A percentile compares a stretch with the other conserved stretches of the same genome.
Conservation (phyloP, 2,329 filamentous ascomycete species). For the Xylaria hypoxylon region DNA sequence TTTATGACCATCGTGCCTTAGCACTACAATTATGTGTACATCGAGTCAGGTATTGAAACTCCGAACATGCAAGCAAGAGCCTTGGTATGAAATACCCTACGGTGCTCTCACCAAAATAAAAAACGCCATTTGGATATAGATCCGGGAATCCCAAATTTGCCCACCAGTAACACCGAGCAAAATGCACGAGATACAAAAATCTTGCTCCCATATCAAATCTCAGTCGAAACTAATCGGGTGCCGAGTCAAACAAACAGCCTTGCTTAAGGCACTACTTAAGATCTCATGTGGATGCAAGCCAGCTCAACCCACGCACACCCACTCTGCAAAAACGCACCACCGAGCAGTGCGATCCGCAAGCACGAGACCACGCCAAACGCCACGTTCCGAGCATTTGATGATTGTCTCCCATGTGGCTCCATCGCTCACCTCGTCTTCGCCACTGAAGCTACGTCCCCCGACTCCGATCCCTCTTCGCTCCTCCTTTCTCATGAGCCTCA, state of each 20-base stretch:
- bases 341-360: slow-evolving; percentile 84
- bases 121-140: slow-evolving; percentile 34
- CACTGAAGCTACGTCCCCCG: slow-evolving; percentile 58
- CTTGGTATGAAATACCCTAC: slow-evolving; percentile 15
- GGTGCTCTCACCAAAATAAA: slow-evolving; percentile 10
- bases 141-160: slow-evolving; percentile 23
- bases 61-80: slow-evolving; percentile 29
- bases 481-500: slow-evolving; percentile 85
- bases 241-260: slow-evolving; percentile 17
- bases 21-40: slow-evolving; percentile 35
- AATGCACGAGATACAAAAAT: slow-evolving; percentile 33
- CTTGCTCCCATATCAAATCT: slow-evolving; percentile 22
- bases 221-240: slow-evolving; percentile 6
- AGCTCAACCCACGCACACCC: slow-evolving; percentile 67
- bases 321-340: slow-evolving; percentile 95
- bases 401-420: slow-evolving; percentile 89
- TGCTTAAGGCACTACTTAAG: neutral
- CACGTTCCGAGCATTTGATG: slow-evolving; percentile 87
- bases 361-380: slow-evolving; percentile 83
- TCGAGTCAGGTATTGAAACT: slow-evolving; percentile 23
- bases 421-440: slow-evolving; percentile 71
- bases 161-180: slow-evolving; percentile 35
- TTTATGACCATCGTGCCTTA: slow-evolving; percentile 18
- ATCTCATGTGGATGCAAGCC: slow-evolving; percentile 3
- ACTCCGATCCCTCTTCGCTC: slow-evolving; percentile 62